Conservation (phyloP, 371 early-diverging fungal genomes). For the Mucor racemosus region DNA sequence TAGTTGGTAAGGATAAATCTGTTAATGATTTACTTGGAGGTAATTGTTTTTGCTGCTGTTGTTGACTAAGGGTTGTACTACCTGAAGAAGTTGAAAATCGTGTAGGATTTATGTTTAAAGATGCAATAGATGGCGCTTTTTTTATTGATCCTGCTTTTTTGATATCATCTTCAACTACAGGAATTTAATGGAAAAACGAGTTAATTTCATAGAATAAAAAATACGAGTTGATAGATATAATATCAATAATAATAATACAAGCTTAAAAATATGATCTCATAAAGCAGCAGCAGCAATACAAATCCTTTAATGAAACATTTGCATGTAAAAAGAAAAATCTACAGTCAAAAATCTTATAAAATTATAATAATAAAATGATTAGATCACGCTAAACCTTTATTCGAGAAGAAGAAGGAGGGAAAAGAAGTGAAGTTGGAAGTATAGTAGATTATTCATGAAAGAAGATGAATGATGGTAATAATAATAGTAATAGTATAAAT, state of each 20-base stretch:
- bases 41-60: background rate
- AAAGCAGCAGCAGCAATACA: background rate
- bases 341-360: no score
- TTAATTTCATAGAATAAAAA: background rate
- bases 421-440: conserved; percentile 4
- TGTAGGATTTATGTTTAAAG: conserved; percentile 16
- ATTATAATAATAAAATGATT: background rate
- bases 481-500: conserved; percentile 1
- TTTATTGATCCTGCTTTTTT: background rate
- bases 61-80: background rate
- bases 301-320: background rate
- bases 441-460: background rate
- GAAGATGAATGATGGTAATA: background rate
- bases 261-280: background rate
- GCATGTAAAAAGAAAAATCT: background rate
- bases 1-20: background rate
- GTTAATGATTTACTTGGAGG: background rate
- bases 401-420: conserved; percentile 8
- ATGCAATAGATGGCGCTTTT: conserved; percentile 35
- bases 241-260: background rate
- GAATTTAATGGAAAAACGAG: background rate
- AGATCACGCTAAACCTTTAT: conserved; percentile 14
- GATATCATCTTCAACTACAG: conserved; percentile 1
- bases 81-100: conserved; percentile 22
- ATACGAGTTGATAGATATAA: background rate